phyloP scores from a whole-genome alignment of 352 stramenopile species.

The Pythium folliculosum region DNA sequence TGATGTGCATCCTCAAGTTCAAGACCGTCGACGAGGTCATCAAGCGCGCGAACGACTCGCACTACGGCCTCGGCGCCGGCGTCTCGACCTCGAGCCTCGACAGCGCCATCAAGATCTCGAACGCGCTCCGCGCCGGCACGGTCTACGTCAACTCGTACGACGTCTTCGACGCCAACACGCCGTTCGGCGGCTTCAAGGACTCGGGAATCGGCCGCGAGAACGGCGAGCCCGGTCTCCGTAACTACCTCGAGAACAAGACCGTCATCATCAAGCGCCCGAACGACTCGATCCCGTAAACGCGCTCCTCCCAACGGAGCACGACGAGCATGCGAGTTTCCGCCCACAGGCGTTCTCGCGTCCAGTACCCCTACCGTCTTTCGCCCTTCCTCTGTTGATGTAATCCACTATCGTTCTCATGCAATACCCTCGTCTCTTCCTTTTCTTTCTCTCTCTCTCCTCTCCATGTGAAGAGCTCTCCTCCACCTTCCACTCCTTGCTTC shows the following conservation, averaged over 20 bases:
- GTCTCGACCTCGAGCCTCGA: slow-evolving; percentile 90
- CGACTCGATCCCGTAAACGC: slow-evolving; percentile 39
- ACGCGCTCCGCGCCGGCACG: slow-evolving; percentile 88
- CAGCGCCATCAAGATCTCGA: slow-evolving; percentile 86
- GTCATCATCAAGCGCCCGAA: slow-evolving; percentile 47
- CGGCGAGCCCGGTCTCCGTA: slow-evolving; percentile 65
- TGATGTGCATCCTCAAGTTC: slow-evolving; percentile 90
- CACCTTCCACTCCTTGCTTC: not conserved
- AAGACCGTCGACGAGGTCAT: slow-evolving; percentile 90
- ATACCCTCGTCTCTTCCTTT: not conserved
- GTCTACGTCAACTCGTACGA: slow-evolving; percentile 96
- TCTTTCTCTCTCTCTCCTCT: not conserved
- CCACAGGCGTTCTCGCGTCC: not conserved
- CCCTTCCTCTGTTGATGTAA: not conserved
- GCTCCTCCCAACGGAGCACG: not conserved
- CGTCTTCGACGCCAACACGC: slow-evolving; percentile 81
- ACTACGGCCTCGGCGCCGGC: slow-evolving; percentile 87
- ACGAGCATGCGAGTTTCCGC: not conserved
- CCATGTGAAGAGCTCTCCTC: not conserved
- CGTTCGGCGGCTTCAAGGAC: slow-evolving; percentile 90
- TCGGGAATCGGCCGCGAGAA: slow-evolving; percentile 84
- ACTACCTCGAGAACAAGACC: slow-evolving; percentile 74
- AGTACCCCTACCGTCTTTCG: not conserved
- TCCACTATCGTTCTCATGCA: not conserved
- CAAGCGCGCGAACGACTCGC: slow-evolving; percentile 78